phyloP scores from a whole-genome alignment of 768 basidiomycete species.

The Termitomyces sp. region DNA sequence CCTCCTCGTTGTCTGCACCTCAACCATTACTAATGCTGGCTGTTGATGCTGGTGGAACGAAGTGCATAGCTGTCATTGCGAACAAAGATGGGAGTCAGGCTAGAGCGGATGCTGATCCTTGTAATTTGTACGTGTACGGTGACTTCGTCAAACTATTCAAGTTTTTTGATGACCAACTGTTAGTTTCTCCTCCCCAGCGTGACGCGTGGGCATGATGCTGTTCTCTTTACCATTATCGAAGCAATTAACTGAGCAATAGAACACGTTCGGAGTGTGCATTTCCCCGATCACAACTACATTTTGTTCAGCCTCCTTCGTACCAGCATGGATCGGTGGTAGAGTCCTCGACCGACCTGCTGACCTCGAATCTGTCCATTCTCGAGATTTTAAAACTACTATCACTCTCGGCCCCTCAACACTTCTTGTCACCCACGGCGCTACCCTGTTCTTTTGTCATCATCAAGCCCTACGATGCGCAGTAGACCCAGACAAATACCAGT shows the following conservation, averaged over 20 bases:
- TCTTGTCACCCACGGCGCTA: conserved; percentile 23
- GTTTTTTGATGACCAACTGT: background rate
- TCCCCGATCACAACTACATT: background rate
- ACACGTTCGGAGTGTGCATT: background rate
- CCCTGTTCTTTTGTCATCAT: conserved; percentile 22
- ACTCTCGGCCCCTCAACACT: conserved; percentile 12
- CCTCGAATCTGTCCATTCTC: conserved; percentile 13
- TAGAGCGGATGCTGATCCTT: conserved; percentile 20
- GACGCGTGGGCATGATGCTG: conserved; percentile 22
- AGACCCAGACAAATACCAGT: conserved; percentile 14
- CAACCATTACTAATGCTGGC: conserved; percentile 16
- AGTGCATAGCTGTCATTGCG: conserved; percentile 21
- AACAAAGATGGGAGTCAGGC: conserved; percentile 16
- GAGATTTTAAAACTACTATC: conserved; percentile 13
- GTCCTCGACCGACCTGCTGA: conserved; percentile 21
- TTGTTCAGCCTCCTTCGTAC: conserved; percentile 10
- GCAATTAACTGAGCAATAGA: conserved; percentile 13
- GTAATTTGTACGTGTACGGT: conserved; percentile 20
- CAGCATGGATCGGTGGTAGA: conserved; percentile 24
- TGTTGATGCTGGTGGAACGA: conserved; percentile 25
- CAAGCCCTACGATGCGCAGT: background rate
- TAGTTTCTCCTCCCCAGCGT: no score
- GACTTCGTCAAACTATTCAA: background rate
- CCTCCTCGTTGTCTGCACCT: background rate
- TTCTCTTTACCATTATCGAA: conserved; percentile 16